Evolutionary conservation across 129 eudicot genomes (phyloP), one percentile per base, ranked within the genome.

Genomic region (Lactuca sativa): DNA sequence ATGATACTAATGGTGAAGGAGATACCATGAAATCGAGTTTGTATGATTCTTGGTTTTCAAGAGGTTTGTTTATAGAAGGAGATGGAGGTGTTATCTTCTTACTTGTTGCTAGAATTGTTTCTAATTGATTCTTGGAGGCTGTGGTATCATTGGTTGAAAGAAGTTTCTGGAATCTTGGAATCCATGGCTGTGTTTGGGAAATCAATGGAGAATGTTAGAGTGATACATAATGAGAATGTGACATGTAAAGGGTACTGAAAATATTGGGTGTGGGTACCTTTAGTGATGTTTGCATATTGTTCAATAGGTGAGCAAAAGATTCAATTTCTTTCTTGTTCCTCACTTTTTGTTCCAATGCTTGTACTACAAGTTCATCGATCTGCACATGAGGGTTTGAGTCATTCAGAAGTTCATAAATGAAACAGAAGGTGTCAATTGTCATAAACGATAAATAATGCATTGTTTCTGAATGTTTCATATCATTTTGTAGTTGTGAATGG

Each of bases 1-100:
- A 93, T 33, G 96, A 89, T 59, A 93, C 98, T 1, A 93, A 95
- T 36, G 98, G 98, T 55, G 98, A 93, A 44, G 98, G 96, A 44
- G 98, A 93, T 37, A 93, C 86, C 68, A 89, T 73, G 17, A 85
- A 89, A 59, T 85, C 70, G 43, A 78, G 71, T 32, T 79, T 83
- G 68, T 73, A 63, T 32, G 56, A 25, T 65, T 79, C 82, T 15
- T 88, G 95, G 78, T 86, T 86, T 33, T 81, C 84, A 31, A 54
- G 71, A 63, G 32, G 55, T 64, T 74, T 66, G 67, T 59, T 63
- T 53, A 61, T 53, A 18, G 79, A 47, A 56, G 70, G 73, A 44
- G 71, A 32, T 69, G 79, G 40, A 56, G 70, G 75, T 44, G 71
- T 33, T 69, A 48, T 78, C 59, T 66, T 82, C 74, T 71, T 65